phyloP scores from a whole-genome alignment of 805 yeast species.

The Yamadazyma scolyti region DNA sequence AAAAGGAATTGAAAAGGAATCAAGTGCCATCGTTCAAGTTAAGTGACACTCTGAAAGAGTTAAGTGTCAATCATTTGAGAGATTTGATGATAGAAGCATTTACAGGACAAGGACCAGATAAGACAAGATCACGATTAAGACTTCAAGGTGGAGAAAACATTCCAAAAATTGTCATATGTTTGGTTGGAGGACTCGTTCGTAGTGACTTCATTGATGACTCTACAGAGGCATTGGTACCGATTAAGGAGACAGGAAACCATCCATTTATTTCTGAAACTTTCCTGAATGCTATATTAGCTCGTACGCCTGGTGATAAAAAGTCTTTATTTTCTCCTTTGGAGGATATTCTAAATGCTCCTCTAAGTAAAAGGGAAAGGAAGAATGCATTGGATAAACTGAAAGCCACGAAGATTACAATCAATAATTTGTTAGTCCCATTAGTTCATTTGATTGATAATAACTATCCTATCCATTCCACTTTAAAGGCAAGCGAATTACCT shows the following conservation, averaged over 20 bases:
- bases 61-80: conserved; percentile 1
- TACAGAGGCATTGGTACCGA: conserved; percentile 1
- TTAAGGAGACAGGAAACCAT: conserved; percentile 13
- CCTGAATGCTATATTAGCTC: conserved; percentile 43
- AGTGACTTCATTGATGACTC: conserved; percentile 3
- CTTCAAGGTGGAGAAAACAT: background rate
- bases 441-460: conserved; percentile 47
- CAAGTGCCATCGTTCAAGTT: too few relatives aligned
- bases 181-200: conserved; percentile 58
- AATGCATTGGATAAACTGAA: conserved; percentile 30
- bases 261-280: conserved; percentile 37
- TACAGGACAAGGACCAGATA: background rate
- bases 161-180: conserved; percentile 9
- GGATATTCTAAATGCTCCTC: conserved; percentile 53
- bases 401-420: conserved; percentile 36
- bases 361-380: conserved; percentile 54
- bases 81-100: conserved; percentile 1
- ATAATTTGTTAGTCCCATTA: conserved; percentile 50
- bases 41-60: background rate
- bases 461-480: conserved; percentile 51
- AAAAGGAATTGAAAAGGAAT: too few relatives aligned
- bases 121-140: background rate
- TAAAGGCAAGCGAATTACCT: conserved; percentile 3
- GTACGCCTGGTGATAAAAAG: conserved; percentile 65
- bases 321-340: conserved; percentile 51